Evolutionary conservation across 2,329 filamentous ascomycete species (phyloP).

Genomic region (Claviceps africana): DNA sequence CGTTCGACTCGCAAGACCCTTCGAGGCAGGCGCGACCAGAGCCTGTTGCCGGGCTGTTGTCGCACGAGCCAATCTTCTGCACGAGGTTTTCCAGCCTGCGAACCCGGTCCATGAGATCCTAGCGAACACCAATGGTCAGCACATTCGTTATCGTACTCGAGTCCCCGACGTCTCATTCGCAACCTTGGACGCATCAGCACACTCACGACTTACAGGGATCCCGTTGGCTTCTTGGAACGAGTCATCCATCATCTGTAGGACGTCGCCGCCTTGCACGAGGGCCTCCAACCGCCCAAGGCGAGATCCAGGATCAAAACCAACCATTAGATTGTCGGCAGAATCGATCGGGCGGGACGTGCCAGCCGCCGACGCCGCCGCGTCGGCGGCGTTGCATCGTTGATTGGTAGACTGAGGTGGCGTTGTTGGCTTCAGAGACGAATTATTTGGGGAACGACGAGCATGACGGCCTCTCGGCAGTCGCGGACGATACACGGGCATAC

Average conservation of each 20-base stretch:
- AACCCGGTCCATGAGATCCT: conserved; percentile 6
- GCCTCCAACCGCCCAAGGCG: background rate
- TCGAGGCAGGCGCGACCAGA: background rate
- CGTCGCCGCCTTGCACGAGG: background rate
- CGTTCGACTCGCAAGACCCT: background rate
- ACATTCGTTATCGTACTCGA: background rate
- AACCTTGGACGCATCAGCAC: background rate
- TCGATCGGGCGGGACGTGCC: background rate
- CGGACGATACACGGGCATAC: conserved; percentile 8
- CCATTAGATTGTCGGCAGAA: background rate
- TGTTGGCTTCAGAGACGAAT: conserved; percentile 2
- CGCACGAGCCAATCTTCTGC: background rate
- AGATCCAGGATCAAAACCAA: background rate
- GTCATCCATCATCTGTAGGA: background rate
- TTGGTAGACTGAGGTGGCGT: background rate
- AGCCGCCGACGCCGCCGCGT: background rate
- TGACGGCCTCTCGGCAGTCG: conserved; percentile 9
- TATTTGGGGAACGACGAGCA: conserved; percentile 5
- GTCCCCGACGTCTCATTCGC: background rate
- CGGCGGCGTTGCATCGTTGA: background rate
- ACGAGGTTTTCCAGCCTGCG: conserved; percentile 5
- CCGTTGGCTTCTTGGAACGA: background rate
- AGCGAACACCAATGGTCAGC: background rate
- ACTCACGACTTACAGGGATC: background rate
- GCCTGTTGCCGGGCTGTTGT: background rate